Evolutionary conservation across 2,329 filamentous ascomycete genomes (phyloP), one percentile per base, ranked within the genome.

Genomic region (Lecanicillium sp.): DNA sequence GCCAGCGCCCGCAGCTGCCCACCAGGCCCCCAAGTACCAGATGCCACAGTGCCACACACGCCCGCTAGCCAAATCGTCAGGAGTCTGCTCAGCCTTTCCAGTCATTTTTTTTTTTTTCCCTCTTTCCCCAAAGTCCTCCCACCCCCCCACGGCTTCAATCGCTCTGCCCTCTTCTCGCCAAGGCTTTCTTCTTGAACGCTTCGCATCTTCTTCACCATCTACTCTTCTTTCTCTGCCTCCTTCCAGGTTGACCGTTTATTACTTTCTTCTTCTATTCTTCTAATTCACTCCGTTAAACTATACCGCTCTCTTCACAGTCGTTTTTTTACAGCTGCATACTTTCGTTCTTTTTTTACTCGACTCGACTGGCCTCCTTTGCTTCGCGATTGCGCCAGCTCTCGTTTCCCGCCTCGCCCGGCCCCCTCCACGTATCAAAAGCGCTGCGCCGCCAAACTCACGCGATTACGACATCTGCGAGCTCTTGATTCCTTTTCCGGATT

Each of bases 341-440:
- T 11, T 24, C 11, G 10, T 29, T 15, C 15, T 24, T 40, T 29
- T 23, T 2, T 29, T 20, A n/a, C n/a, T n/a, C 27, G 10, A 24
- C 5, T 29, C 36, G 2, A 11, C 12, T 20, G n/a, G n/a, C n/a
- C 44, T 3, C 26, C 7, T 7, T 11, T 24, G 30, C 6, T 11
- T 33, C 15, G 44, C 36, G 36, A 33, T 33, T 35, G 44, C 44
- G 44, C 37, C 21, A 26, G n/a, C 26, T n/a, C n/a, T n/a, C n/a
- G n/a, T n/a, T n/a, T n/a, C n/a, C n/a, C n/a, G n/a, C n/a, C n/a
- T n/a, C n/a, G n/a, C n/a, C n/a, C n/a, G n/a, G 4, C 19, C 44
- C 33, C 26, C 15, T 36, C n/a, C 17, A 17, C 17, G n/a, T 19
- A 36, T 11, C 33, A 14, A 26, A n/a, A 20, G 32, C 23, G 6